phyloP scores from a whole-genome alignment of 495 filamentous ascomycete species.

The Penicillium odoratum region DNA sequence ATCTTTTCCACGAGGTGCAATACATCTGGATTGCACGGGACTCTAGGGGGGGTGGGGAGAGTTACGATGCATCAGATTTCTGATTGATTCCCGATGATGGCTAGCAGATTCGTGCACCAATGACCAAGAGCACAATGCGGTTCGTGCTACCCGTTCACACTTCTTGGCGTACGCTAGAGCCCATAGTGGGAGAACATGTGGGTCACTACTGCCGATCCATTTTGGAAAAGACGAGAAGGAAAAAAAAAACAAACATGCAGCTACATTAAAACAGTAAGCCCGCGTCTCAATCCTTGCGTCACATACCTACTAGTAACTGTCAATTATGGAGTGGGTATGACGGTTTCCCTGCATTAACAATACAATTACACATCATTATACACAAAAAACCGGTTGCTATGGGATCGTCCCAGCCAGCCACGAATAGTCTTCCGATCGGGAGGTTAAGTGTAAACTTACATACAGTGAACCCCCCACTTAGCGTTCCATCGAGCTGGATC shows the following conservation, averaged over 20 bases:
- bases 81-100: constrained; percentile 23
- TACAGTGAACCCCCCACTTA: constrained; percentile 8
- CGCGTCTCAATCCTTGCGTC: constrained; percentile 3
- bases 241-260: constrained; percentile 4
- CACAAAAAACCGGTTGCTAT: constrained; percentile 5
- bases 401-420: constrained; percentile 23
- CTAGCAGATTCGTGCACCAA: constrained; percentile 19
- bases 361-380: no score
- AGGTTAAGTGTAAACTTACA: constrained; percentile 1
- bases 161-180: constrained; percentile 10
- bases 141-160: constrained; percentile 20
- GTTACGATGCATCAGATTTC: constrained; percentile 22
- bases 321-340: not conserved
- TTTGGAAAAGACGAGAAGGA: constrained; percentile 4
- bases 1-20: constrained; percentile 5
- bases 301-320: not conserved
- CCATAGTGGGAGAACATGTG: constrained; percentile 32
- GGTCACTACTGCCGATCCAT: constrained; percentile 23
- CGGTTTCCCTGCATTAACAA: not conserved
- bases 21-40: constrained; percentile 5
- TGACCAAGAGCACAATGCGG: constrained; percentile 14
- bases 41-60: constrained; percentile 16
- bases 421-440: constrained; percentile 10
- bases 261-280: not conserved
- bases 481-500: constrained; percentile 21